These are phyloP conservation scores for Mariannaea elegans DNA, from an alignment of 2,329 filamentous ascomycete genomes.

Conservation along the genomic window DNA sequence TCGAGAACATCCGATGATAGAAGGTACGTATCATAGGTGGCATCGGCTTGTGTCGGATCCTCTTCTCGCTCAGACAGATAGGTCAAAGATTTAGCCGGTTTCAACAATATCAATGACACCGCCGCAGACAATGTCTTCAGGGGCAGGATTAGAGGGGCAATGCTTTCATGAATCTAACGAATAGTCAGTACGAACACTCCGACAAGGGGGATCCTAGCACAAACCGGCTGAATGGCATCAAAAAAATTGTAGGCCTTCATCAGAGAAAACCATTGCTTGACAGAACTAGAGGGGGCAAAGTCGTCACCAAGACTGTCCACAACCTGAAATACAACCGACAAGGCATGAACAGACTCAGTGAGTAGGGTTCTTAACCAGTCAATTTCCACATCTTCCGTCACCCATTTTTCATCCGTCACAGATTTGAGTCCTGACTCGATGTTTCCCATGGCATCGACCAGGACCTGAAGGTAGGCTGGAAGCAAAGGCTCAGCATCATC, in stretches of 20 bases:
- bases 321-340: conserved; percentile 79
- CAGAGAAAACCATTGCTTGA: conserved; percentile 79
- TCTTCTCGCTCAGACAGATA: conserved; percentile 51
- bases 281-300: conserved; percentile 65
- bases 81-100: conserved; percentile 64
- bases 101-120: conserved; percentile 77
- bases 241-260: conserved; percentile 77
- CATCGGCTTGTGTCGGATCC: conserved; percentile 46
- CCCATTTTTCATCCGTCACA: conserved; percentile 59
- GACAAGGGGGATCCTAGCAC: conserved; percentile 16
- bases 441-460: conserved; percentile 58
- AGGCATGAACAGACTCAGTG: conserved; percentile 76
- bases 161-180: conserved; percentile 48
- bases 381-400: conserved; percentile 62
- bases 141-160: conserved; percentile 64
- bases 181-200: conserved; percentile 27
- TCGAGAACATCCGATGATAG: conserved; percentile 75
- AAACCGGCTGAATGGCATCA: conserved; percentile 61
- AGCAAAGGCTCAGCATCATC: conserved; percentile 56
- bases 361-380: conserved; percentile 71
- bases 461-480: conserved; percentile 57
- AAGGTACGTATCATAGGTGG: conserved; percentile 67
- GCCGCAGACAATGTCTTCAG: conserved; percentile 76
- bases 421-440: conserved; percentile 60
- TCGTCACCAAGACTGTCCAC: conserved; percentile 65